Percentiles rank a stretch among this genome's conserved stretches.
These are phyloP conservation scores for Colletotrichum noveboracense DNA, from an alignment of 2,329 filamentous ascomycete genomes.

Conservation along the genomic window DNA sequence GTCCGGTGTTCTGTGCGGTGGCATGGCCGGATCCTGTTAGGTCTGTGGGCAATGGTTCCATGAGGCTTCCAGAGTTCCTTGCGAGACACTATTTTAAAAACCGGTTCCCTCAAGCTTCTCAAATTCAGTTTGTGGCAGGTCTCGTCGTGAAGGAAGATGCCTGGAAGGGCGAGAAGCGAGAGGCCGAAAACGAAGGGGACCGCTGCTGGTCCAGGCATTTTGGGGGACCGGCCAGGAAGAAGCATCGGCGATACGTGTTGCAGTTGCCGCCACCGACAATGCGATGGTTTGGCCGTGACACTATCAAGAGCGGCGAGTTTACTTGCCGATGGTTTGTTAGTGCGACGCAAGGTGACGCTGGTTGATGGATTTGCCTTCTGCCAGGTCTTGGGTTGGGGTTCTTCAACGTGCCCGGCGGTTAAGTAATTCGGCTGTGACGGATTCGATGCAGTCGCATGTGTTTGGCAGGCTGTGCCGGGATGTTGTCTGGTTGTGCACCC, in stretches of 20 bases:
- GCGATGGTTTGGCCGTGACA: neutral
- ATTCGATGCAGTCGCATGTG: neutral
- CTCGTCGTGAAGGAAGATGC: slow-evolving; percentile 3
- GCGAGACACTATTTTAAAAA: neutral
- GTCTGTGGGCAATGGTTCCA: slow-evolving; percentile 1
- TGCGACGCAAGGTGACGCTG: neutral
- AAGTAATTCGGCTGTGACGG: neutral
- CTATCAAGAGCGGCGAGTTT: neutral
- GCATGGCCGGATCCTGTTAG: neutral
- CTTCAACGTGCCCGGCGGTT: neutral
- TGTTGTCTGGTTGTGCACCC: neutral
- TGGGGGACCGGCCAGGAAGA: slow-evolving; percentile 1
- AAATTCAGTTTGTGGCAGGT: neutral
- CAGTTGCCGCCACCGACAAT: slow-evolving; percentile 12
- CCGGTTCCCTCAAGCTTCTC: neutral
- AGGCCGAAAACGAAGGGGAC: neutral
- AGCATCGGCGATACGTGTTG: neutral
- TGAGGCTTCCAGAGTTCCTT: neutral
- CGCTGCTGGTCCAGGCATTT: neutral
- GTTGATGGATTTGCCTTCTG: neutral
- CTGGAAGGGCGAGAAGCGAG: neutral
- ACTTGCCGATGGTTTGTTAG: neutral
- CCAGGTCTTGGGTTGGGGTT: neutral
- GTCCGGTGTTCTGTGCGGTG: slow-evolving; percentile 10
- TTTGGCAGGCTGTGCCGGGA: neutral